Evolutionary conservation across 176 grass and related monocot genomes (phyloP).

Genomic region (Avena atlantica): DNA sequence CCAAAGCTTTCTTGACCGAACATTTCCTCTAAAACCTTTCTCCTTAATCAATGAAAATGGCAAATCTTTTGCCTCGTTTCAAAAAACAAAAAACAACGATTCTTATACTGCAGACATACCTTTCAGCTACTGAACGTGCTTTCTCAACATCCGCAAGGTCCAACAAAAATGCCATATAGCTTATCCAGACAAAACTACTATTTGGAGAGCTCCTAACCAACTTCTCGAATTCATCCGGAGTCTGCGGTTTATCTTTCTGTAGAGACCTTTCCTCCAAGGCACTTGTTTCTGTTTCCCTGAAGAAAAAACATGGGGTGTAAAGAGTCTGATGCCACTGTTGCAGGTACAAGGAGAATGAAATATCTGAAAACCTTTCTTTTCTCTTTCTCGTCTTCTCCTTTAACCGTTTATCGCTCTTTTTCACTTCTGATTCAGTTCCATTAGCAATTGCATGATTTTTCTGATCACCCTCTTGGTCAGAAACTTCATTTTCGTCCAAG

Average conservation of each 20-base stretch:
- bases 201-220: slow-evolving; percentile 90
- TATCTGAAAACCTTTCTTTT: slow-evolving; percentile 72
- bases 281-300: slow-evolving; percentile 89
- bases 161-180: slow-evolving; percentile 88
- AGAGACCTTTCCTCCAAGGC: slow-evolving; percentile 84
- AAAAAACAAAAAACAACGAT: not conserved
- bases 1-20: too few species aligned
- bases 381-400: slow-evolving; percentile 83
- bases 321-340: not conserved
- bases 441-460: slow-evolving; percentile 41
- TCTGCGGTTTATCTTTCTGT: slow-evolving; percentile 74
- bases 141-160: slow-evolving; percentile 82
- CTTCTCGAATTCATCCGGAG: slow-evolving; percentile 93
- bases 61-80: too few species aligned
- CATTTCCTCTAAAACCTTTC: too few species aligned
- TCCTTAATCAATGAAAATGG: too few species aligned
- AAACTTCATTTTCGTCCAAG: slow-evolving; percentile 76
- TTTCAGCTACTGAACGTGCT: slow-evolving; percentile 81
- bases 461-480: slow-evolving; percentile 68
- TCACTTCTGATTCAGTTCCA: slow-evolving; percentile 47
- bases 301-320: slow-evolving; percentile 32
- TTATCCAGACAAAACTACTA: slow-evolving; percentile 96
- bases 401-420: slow-evolving; percentile 64
- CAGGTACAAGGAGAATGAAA: slow-evolving; percentile 39
- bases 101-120: slow-evolving; percentile 47